Evolutionary conservation across 768 basidiomycete genomes (phyloP), one percentile per base, ranked within the genome.

Genomic region (Goffeauzyma gilvescens): DNA sequence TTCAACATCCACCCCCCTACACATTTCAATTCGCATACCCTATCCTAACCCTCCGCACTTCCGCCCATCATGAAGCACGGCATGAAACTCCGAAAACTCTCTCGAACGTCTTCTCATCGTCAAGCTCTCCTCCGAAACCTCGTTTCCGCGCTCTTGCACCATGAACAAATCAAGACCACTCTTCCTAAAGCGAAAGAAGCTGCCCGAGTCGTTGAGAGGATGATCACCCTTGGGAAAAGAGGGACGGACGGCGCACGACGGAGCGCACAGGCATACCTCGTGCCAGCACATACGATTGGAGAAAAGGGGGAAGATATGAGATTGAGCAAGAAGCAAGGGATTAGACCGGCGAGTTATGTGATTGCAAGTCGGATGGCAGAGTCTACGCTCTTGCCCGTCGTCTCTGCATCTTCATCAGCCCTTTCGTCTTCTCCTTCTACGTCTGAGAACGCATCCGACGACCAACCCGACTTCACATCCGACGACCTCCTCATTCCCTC

Each of bases 121-220:
- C 80, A 79, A 69, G 71, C 93, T 42, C 85, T 96, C 79, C 69
- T 96, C 42, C 72, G 87, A 48, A 95, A 95, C 65, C 68, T 98
- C 40, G 89, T 98, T 49, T 82, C 86, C 20, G 87, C 86, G 4
- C 72, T 96, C 25, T 73, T 98, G 44, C 76, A 95, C 58, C 86
- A 96, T 65, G 85, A 93, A 57, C 81, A 84, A 59, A 85, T 98
- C 59, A 79, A 81, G 63, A 96, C 93, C 5, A 98, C 93, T 0
- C 66, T 95, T 13, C 79, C 90, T 24, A 96, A 95, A 64, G 93
- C 93, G 2, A 79, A 81, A 60, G 87, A 93, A 54, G 68, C 87
- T 4, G 84, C 84, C 12, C 72, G 85, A 52, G 67, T 95, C 40
- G 89, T 87, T 13, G 90, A 98, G 59, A 89, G 90, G 64, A 76